A percentile compares a stretch with the other conserved stretches of the same genome.
phyloP scores from a whole-genome alignment of 352 stramenopile species.

The Saprolegnia diclina region DNA sequence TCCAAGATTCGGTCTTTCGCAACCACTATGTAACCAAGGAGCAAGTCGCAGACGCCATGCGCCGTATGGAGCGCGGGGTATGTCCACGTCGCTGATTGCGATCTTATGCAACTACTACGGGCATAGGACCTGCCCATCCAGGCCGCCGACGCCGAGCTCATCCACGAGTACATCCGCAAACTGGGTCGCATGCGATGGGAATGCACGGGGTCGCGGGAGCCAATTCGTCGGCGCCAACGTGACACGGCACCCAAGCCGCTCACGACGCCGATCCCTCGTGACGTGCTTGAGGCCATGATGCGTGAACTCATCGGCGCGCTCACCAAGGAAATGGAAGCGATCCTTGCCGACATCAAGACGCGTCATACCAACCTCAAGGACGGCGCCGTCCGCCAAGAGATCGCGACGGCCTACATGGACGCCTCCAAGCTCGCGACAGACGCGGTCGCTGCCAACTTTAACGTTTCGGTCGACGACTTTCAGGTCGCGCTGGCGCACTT shows the following conservation, averaged over 20 bases:
- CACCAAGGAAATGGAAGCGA: constrained; percentile 68
- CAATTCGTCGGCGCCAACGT: constrained; percentile 31
- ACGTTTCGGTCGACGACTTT: constrained; percentile 62
- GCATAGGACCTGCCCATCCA: constrained; percentile 36
- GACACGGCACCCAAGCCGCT: constrained; percentile 47
- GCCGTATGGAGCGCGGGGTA: constrained; percentile 48
- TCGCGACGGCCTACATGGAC: constrained; percentile 63
- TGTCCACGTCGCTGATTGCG: neutral
- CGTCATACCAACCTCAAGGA: constrained; percentile 32
- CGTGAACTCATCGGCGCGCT: constrained; percentile 62
- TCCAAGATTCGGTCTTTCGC: constrained; percentile 77
- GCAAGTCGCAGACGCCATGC: constrained; percentile 67
- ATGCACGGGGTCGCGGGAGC: constrained; percentile 68
- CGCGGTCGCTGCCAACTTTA: constrained; percentile 41
- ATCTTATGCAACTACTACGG: neutral
- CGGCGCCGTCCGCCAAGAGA: constrained; percentile 42
- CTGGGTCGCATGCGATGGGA: constrained; percentile 72
- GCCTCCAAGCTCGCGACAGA: constrained; percentile 55
- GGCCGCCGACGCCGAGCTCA: constrained; percentile 53
- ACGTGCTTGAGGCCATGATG: constrained; percentile 58
- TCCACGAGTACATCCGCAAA: constrained; percentile 63
- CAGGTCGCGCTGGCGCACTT: constrained; percentile 72
- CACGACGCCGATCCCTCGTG: constrained; percentile 36
- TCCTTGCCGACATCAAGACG: constrained; percentile 37
- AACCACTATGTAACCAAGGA: constrained; percentile 80